Conservation (phyloP, 768 basidiomycete species). For the Boletus rex-veris region DNA sequence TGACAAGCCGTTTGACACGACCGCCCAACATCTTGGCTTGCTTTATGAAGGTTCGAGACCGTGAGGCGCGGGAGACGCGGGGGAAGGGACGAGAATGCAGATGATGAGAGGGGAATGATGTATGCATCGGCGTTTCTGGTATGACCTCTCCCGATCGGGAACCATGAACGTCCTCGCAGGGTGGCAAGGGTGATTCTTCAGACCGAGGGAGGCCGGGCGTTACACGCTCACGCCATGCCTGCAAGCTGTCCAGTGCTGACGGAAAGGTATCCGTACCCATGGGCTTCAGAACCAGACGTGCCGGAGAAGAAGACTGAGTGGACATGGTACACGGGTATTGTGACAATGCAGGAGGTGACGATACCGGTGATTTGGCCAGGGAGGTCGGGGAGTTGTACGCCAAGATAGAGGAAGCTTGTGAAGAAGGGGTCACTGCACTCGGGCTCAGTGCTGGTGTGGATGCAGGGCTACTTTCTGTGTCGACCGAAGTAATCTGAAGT, state of each 20-base stretch:
- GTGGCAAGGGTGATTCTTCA: constrained; percentile 14
- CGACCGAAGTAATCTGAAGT: constrained; percentile 8
- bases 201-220: constrained; percentile 14
- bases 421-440: constrained; percentile 20
- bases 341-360: constrained; percentile 14
- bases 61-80: constrained; percentile 4
- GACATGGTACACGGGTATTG: constrained; percentile 13
- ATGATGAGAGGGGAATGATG: constrained; percentile 9
- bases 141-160: constrained; percentile 5
- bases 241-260: constrained; percentile 26
- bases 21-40: constrained; percentile 28
- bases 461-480: constrained; percentile 19
- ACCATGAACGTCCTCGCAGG: constrained; percentile 10
- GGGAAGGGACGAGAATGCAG: not conserved
- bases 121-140: constrained; percentile 4
- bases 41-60: constrained; percentile 20
- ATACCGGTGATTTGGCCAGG: constrained; percentile 13
- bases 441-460: constrained; percentile 25
- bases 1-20: constrained; percentile 28
- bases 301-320: constrained; percentile 7
- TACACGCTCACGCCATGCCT: constrained; percentile 29
- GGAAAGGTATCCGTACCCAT: constrained; percentile 33
- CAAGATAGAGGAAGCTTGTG: constrained; percentile 15
- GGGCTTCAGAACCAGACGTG: constrained; percentile 22
- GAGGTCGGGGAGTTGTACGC: constrained; percentile 13